Percentiles rank a stretch among this genome's conserved stretches.
phyloP scores from a whole-genome alignment of 2,329 filamentous ascomycete species.

The Periconia macrospinosa region DNA sequence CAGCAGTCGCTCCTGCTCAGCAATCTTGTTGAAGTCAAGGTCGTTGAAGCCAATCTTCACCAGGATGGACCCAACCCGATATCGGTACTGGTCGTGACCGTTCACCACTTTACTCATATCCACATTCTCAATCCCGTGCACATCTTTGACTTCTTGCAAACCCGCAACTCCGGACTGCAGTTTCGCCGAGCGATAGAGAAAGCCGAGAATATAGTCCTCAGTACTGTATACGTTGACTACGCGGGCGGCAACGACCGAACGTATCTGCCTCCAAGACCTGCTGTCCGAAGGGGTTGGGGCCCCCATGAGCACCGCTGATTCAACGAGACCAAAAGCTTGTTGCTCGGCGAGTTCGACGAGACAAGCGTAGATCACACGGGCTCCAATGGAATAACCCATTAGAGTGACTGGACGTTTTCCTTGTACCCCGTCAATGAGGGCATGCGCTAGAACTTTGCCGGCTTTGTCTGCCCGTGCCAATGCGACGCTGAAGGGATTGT shows the following conservation, averaged over 20 bases:
- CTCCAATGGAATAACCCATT: constrained; percentile 80
- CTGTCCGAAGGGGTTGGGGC: constrained; percentile 73
- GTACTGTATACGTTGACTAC: constrained; percentile 85
- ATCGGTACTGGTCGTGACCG: constrained; percentile 54
- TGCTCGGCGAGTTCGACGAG: constrained; percentile 74
- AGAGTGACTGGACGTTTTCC: constrained; percentile 78
- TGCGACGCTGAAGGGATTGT: constrained; percentile 79
- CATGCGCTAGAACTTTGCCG: constrained; percentile 76
- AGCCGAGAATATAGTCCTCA: constrained; percentile 83
- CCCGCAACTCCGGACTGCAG: constrained; percentile 82
- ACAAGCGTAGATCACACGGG: constrained; percentile 79
- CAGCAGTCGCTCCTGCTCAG: constrained; percentile 43
- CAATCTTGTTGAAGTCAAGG: constrained; percentile 47
- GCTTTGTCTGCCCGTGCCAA: constrained; percentile 78
- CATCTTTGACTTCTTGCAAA: constrained; percentile 68
- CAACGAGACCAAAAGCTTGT: constrained; percentile 78
- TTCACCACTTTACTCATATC: constrained; percentile 52
- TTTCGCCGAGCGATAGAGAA: constrained; percentile 81
- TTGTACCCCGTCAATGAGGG: constrained; percentile 76
- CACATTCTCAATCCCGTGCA: constrained; percentile 64
- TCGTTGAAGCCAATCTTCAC: constrained; percentile 54
- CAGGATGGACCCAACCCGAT: constrained; percentile 51
- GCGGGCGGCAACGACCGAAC: constrained; percentile 75
- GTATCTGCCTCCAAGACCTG: constrained; percentile 73
- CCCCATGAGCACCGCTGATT: constrained; percentile 80